phyloP scores from a whole-genome alignment of 371 early-diverging fungal genomes.

The Funneliformis caledonium region DNA sequence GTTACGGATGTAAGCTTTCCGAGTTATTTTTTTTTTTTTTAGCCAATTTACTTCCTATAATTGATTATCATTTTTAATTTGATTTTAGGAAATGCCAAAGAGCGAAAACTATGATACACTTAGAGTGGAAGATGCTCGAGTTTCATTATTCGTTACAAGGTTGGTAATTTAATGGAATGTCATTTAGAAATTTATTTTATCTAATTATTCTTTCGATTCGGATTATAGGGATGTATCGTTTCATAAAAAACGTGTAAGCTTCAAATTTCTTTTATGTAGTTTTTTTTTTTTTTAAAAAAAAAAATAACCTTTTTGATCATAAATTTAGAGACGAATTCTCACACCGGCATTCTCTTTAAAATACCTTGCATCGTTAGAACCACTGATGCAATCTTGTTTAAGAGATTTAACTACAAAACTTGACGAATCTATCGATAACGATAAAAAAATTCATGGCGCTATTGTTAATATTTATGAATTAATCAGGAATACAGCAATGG shows the following conservation, averaged over 20 bases:
- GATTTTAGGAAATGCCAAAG: constrained; percentile 10
- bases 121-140: background rate
- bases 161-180: background rate
- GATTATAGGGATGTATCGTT: background rate
- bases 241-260: constrained; percentile 32
- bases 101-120: background rate
- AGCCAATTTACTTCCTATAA: no score
- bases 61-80: no score
- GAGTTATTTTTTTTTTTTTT: no score
- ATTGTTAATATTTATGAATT: constrained; percentile 10
- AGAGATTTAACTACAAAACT: background rate
- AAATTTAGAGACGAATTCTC: constrained; percentile 15
- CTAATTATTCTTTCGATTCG: background rate
- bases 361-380: constrained; percentile 20
- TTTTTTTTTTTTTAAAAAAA: no score
- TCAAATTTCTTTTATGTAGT: background rate
- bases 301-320: background rate
- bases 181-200: background rate
- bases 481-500: background rate
- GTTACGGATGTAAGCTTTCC: no score
- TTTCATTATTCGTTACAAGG: constrained; percentile 15
- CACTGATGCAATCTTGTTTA: constrained; percentile 10
- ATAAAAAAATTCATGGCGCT: background rate
- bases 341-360: constrained; percentile 36
- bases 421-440: background rate